A percentile compares a stretch with the other conserved stretches of the same genome.
Conservation (phyloP, 2,329 filamentous ascomycete species). For the Cladorrhinum sp. region DNA sequence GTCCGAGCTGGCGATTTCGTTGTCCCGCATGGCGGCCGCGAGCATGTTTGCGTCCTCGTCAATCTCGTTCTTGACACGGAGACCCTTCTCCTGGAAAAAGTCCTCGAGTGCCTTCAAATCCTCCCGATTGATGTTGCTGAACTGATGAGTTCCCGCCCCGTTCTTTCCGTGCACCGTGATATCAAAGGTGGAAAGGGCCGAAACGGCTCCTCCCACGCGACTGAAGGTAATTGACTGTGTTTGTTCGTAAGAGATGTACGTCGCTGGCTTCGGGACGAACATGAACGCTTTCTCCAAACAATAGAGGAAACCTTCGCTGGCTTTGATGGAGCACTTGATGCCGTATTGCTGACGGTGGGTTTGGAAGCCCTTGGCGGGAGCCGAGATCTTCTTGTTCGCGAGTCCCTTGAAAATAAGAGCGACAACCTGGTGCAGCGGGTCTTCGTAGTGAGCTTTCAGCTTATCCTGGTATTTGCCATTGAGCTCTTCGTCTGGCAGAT, state of each 20-base stretch:
- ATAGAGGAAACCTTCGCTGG: conserved; percentile 95
- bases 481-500: conserved; percentile 87
- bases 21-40: conserved; percentile 77
- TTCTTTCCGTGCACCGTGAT: conserved; percentile 90
- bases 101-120: conserved; percentile 94
- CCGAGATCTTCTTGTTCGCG: conserved; percentile 91
- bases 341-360: conserved; percentile 90
- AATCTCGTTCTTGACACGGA: conserved; percentile 98
- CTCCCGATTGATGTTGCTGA: conserved; percentile 98
- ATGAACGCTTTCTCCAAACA: conserved; percentile 98
- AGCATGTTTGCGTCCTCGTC: conserved; percentile 83
- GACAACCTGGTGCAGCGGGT: conserved; percentile 88
- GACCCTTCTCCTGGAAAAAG: conserved; percentile 93
- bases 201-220: conserved; percentile 89
- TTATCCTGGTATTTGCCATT: conserved; percentile 85
- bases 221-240: conserved; percentile 91
- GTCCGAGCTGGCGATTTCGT: conserved; percentile 79
- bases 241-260: conserved; percentile 94
- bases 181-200: conserved; percentile 92
- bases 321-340: conserved; percentile 99
- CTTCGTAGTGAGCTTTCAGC: conserved; percentile 84
- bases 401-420: conserved; percentile 93
- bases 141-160: conserved; percentile 84
- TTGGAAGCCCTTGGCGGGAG: conserved; percentile 89
- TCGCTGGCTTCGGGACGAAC: conserved; percentile 97